Conservation (phyloP, 2,329 filamentous ascomycete species). For the Didymella exigua region DNA sequence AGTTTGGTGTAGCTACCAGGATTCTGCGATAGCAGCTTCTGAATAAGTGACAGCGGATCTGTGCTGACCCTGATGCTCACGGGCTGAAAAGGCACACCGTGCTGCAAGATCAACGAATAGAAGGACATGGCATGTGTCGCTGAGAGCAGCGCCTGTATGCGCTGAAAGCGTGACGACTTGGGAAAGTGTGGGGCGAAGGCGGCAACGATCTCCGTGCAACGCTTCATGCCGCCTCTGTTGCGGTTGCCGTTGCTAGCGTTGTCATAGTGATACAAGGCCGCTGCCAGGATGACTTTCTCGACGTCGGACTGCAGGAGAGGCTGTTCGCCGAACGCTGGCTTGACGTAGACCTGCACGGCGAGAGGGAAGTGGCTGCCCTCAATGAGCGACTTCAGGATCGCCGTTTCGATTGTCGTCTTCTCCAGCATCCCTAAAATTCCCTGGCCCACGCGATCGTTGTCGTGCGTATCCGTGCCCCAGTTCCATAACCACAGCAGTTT, state of each 20-base stretch:
- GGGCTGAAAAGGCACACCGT: slow-evolving; percentile 79
- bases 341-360: slow-evolving; percentile 62
- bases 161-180: slow-evolving; percentile 58
- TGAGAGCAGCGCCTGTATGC: slow-evolving; percentile 68
- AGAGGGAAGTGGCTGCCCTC: slow-evolving; percentile 68
- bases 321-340: slow-evolving; percentile 58
- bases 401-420: slow-evolving; percentile 67
- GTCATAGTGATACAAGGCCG: slow-evolving; percentile 75
- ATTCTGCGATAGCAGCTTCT: slow-evolving; percentile 78
- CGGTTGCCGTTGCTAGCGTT: slow-evolving; percentile 82
- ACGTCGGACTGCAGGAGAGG: slow-evolving; percentile 60
- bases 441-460: slow-evolving; percentile 46
- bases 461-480: slow-evolving; percentile 65
- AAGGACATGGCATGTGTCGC: slow-evolving; percentile 77
- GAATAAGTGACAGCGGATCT: slow-evolving; percentile 75
- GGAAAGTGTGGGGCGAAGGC: slow-evolving; percentile 66
- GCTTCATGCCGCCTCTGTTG: slow-evolving; percentile 76
- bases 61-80: slow-evolving; percentile 77
- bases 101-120: slow-evolving; percentile 78
- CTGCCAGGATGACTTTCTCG: slow-evolving; percentile 65
- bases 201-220: slow-evolving; percentile 65
- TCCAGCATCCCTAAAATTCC: slow-evolving; percentile 65
- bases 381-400: slow-evolving; percentile 72
- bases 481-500: slow-evolving; percentile 75
- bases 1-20: slow-evolving; percentile 73